A percentile compares a stretch with the other conserved stretches of the same genome.
phyloP scores from a whole-genome alignment of 1,284 basidiomycete species.

The Pterula multifida region DNA sequence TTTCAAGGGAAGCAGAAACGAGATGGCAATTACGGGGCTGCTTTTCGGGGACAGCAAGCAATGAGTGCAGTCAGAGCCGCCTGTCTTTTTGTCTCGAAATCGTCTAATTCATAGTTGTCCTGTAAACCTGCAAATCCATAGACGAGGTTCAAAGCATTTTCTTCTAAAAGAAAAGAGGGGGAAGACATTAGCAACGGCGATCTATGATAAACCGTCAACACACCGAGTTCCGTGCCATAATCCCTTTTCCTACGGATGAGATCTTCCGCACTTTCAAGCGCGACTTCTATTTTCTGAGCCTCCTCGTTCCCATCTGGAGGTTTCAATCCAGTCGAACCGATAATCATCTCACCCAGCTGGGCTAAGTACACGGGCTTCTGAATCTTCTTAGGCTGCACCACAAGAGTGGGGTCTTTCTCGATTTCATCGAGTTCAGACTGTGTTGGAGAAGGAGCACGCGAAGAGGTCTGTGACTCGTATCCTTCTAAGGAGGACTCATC shows the following conservation, averaged over 20 bases:
- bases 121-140: conserved; percentile 67
- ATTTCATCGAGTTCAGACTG: conserved; percentile 71
- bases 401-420: conserved; percentile 74
- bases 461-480: conserved; percentile 57
- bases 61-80: conserved; percentile 71
- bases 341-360: conserved; percentile 65
- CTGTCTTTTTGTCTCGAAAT: conserved; percentile 73
- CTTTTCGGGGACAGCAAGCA: conserved; percentile 62
- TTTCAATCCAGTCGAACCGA: conserved; percentile 31
- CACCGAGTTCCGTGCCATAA: conserved; percentile 81
- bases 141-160: conserved; percentile 79
- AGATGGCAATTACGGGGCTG: conserved; percentile 59
- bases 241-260: conserved; percentile 70
- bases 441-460: conserved; percentile 70
- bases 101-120: conserved; percentile 73
- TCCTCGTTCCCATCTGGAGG: conserved; percentile 52
- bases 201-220: conserved; percentile 11
- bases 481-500: conserved; percentile 71
- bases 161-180: conserved; percentile 35
- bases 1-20: not conserved
- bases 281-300: conserved; percentile 69
- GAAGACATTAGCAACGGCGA: conserved; percentile 1
- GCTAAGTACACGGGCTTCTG: conserved; percentile 72
- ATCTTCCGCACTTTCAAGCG: conserved; percentile 64
- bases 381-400: conserved; percentile 52